Conservation (phyloP, 805 yeast genomes). For the Cyberlindnera sargentensis region DNA sequence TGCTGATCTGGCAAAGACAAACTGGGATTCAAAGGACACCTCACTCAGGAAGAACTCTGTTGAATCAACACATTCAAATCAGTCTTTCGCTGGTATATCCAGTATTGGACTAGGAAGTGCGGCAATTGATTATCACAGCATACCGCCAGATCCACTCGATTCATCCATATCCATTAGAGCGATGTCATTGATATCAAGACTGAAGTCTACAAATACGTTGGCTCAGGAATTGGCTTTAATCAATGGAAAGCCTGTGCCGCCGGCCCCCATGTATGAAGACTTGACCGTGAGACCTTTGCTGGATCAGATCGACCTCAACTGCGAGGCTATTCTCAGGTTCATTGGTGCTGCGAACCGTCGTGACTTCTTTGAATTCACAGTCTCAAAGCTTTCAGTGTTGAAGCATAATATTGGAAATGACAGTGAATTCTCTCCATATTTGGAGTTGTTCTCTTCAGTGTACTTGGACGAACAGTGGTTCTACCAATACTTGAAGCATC, state of each 20-base stretch:
- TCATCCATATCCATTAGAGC: constrained; percentile 23
- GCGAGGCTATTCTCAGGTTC: constrained; percentile 36
- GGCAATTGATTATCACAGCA: constrained; percentile 27
- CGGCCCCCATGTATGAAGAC: constrained; percentile 15
- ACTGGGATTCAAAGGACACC: constrained; percentile 31
- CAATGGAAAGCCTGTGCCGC: constrained; percentile 16
- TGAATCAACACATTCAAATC: constrained; percentile 16
- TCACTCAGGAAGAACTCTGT: constrained; percentile 16
- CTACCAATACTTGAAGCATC: constrained; percentile 31
- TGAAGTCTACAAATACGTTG: constrained; percentile 27
- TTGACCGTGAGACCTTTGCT: constrained; percentile 19
- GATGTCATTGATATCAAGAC: constrained; percentile 23
- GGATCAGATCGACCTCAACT: constrained; percentile 29
- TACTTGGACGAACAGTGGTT: constrained; percentile 34
- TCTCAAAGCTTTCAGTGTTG: constrained; percentile 22
- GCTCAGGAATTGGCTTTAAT: constrained; percentile 27
- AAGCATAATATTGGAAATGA: constrained; percentile 32
- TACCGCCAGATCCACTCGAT: constrained; percentile 26
- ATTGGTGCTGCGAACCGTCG: constrained; percentile 44
- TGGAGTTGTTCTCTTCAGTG: constrained; percentile 40
- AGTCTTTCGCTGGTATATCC: constrained; percentile 16
- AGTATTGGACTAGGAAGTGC: constrained; percentile 28
- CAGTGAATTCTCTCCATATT: constrained; percentile 31
- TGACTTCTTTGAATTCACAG: constrained; percentile 33
- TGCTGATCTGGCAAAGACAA: constrained; percentile 32